Evolutionary conservation across 495 filamentous ascomycete genomes (phyloP).

Genomic region (Aspergillus conjunctus): DNA sequence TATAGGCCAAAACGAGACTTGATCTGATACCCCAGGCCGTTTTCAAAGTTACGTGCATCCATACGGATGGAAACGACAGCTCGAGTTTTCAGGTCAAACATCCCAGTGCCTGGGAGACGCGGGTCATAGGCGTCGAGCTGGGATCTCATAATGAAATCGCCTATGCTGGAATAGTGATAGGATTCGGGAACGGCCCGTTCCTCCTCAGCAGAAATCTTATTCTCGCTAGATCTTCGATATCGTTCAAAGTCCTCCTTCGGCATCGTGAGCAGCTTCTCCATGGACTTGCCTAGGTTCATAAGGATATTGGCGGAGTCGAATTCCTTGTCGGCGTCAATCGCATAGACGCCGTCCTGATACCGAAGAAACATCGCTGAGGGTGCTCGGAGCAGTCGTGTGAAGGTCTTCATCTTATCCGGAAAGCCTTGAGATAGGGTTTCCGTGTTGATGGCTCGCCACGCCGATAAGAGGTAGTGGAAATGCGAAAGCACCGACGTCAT

Average conservation of each 20-base stretch:
- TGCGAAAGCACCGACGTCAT: constrained; percentile 88
- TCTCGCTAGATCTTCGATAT: constrained; percentile 68
- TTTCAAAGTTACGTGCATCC: constrained; percentile 68
- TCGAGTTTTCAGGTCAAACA: constrained; percentile 96
- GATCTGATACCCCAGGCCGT: constrained; percentile 89
- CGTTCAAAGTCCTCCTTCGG: constrained; percentile 79
- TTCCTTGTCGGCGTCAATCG: constrained; percentile 97
- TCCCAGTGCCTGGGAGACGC: constrained; percentile 84
- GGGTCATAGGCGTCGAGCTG: constrained; percentile 92
- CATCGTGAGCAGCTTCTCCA: constrained; percentile 94
- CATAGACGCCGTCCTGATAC: constrained; percentile 82
- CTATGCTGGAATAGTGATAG: constrained; percentile 83
- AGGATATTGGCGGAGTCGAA: constrained; percentile 84
- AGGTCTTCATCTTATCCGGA: constrained; percentile 56
- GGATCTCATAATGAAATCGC: constrained; percentile 94
- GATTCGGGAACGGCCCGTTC: constrained; percentile 68
- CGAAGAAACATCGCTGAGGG: constrained; percentile 83
- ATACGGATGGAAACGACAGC: constrained; percentile 90
- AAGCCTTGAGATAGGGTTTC: constrained; percentile 67
- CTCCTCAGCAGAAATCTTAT: constrained; percentile 63
- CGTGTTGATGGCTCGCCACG: constrained; percentile 73
- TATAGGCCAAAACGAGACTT: constrained; percentile 68
- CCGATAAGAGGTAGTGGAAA: constrained; percentile 89
- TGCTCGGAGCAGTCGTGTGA: constrained; percentile 68
- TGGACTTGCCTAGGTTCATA: constrained; percentile 86